A percentile compares a stretch with the other conserved stretches of the same genome.
Conservation (phyloP, 306 rosid genomes). For the Canavalia gladiata region DNA sequence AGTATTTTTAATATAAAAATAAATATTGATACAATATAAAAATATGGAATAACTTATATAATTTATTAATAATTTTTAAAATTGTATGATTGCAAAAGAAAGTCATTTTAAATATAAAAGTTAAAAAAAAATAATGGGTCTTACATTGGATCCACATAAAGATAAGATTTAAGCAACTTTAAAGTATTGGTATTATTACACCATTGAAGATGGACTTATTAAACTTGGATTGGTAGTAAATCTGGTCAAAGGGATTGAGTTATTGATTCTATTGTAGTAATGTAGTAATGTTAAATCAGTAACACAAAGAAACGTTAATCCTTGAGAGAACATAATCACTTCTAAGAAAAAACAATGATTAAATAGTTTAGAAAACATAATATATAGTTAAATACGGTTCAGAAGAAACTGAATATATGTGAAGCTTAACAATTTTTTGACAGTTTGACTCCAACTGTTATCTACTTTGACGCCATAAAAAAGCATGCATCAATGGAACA, state of each 20-base stretch:
- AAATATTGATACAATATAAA: too few relatives aligned
- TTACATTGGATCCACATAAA: too few relatives aligned
- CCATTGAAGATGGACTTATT: too few relatives aligned
- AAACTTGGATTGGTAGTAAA: not conserved
- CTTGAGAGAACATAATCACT: not conserved
- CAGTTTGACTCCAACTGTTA: not conserved
- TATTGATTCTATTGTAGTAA: too few relatives aligned
- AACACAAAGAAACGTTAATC: not conserved
- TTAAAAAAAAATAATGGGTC: too few relatives aligned
- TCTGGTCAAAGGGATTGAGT: not conserved
- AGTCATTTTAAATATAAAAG: too few relatives aligned
- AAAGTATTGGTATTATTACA: too few relatives aligned
- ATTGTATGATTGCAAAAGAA: too few relatives aligned
- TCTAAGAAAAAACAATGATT: not conserved
- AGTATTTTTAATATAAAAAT: too few relatives aligned
- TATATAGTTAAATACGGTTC: not conserved
- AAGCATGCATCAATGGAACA: constrained; percentile 2
- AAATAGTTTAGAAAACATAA: not conserved
- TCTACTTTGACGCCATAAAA: not conserved
- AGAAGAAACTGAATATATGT: not conserved
- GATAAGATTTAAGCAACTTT: too few relatives aligned
- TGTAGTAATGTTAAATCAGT: not conserved
- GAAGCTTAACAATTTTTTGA: not conserved
- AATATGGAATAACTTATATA: too few relatives aligned
- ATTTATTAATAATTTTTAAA: too few relatives aligned